Evolutionary conservation across 1,139 yeast genomes (phyloP).

Genomic region (Pichiaceae sp.): DNA sequence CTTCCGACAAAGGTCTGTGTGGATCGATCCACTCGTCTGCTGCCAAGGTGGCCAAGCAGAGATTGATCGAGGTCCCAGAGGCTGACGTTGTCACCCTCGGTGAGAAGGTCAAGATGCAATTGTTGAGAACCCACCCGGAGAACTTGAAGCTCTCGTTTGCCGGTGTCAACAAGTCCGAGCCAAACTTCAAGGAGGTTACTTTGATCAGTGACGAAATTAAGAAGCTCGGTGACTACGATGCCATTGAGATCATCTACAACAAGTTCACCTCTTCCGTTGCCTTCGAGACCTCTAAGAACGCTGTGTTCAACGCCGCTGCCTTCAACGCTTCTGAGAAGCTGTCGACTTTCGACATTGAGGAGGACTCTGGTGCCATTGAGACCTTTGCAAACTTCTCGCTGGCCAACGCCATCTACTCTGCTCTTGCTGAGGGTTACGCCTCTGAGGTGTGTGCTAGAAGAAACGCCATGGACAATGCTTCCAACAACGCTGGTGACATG

Average conservation of each 20-base stretch:
- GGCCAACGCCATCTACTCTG: slow-evolving; percentile 84
- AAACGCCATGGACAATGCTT: slow-evolving; percentile 99
- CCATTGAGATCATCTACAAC: slow-evolving; percentile 80
- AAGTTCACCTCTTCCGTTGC: slow-evolving; percentile 81
- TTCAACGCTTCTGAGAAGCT: slow-evolving; percentile 84
- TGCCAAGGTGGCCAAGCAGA: slow-evolving; percentile 77
- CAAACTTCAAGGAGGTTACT: slow-evolving; percentile 85
- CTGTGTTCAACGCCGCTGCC: slow-evolving; percentile 61
- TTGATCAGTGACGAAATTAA: slow-evolving; percentile 80
- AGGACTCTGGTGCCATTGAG: slow-evolving; percentile 50
- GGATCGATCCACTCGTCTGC: slow-evolving; percentile 96
- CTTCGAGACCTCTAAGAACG: slow-evolving; percentile 71
- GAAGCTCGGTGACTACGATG: slow-evolving; percentile 62
- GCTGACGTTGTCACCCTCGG: slow-evolving; percentile 87
- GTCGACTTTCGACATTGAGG: slow-evolving; percentile 79
- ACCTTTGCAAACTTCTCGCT: slow-evolving; percentile 76
- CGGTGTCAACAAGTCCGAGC: slow-evolving; percentile 95
- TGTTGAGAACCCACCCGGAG: slow-evolving; percentile 71
- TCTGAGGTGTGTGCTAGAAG: slow-evolving; percentile 98
- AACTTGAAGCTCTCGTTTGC: slow-evolving; percentile 68
- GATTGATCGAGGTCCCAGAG: slow-evolving; percentile 53
- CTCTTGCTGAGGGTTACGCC: slow-evolving; percentile 97
- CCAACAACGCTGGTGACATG: slow-evolving; percentile 99
- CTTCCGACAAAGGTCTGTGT: slow-evolving; percentile 98
- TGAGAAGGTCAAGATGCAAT: slow-evolving; percentile 87